A percentile compares a stretch with the other conserved stretches of the same genome.
Evolutionary conservation across 108 stramenopile species (phyloP).

Genomic region (Bacterosira constricta): DNA sequence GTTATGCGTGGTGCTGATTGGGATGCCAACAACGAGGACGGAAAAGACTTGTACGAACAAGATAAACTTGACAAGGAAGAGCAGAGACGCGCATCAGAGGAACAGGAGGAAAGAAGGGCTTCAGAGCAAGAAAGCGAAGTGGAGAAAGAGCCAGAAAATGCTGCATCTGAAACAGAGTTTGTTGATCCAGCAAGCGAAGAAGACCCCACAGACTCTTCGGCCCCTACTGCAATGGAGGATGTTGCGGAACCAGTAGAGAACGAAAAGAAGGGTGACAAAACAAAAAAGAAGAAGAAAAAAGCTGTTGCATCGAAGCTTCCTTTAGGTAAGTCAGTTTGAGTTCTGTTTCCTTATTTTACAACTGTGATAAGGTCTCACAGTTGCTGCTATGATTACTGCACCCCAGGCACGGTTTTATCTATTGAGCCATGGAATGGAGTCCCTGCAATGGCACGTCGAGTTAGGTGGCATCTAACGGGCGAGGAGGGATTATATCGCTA

Average conservation of each 20-base stretch:
- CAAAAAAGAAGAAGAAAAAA: constrained; percentile 66
- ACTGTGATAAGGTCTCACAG: too few relatives aligned
- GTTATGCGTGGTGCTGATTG: constrained; percentile 84
- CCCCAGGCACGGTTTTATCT: too few relatives aligned
- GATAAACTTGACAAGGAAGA: constrained; percentile 67
- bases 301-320: constrained; percentile 70
- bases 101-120: constrained; percentile 11
- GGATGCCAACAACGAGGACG: constrained; percentile 68
- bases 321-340: constrained; percentile 65
- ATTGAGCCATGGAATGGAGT: constrained; percentile 82
- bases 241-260: constrained; percentile 3
- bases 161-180: constrained; percentile 13
- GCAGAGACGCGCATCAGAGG: constrained; percentile 40
- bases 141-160: not conserved
- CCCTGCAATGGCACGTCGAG: constrained; percentile 69
- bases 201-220: constrained; percentile 26
- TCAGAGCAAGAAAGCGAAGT: constrained; percentile 15
- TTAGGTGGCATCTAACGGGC: constrained; percentile 84
- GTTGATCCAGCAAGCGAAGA: constrained; percentile 41
- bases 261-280: not conserved
- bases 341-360: not conserved
- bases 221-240: not conserved
- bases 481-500: constrained; percentile 82
- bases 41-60: constrained; percentile 71
- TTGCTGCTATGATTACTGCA: too few relatives aligned